Conservation (phyloP, 805 yeast genomes). For the Millerozyma miso region DNA sequence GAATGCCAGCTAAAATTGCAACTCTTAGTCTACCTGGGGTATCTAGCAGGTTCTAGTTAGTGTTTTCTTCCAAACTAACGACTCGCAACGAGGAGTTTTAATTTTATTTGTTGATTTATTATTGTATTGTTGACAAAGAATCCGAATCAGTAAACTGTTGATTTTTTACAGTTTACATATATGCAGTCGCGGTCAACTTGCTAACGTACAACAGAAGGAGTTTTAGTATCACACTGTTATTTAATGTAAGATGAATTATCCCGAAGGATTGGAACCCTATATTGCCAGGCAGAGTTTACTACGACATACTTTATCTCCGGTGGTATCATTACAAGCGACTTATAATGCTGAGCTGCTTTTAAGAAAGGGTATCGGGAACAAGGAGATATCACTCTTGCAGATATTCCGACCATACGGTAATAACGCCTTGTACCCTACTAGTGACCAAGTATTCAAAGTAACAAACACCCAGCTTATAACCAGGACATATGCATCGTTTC, state of each 20-base stretch:
- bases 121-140: background rate
- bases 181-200: background rate
- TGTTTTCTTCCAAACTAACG: background rate
- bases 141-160: background rate
- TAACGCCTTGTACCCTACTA: constrained; percentile 37
- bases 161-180: background rate
- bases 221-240: background rate
- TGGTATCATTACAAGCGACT: constrained; percentile 47
- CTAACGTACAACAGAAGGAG: background rate
- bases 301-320: constrained; percentile 49
- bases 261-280: constrained; percentile 35
- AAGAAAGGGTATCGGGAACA: constrained; percentile 33
- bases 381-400: constrained; percentile 40
- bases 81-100: background rate
- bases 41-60: no score
- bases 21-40: background rate
- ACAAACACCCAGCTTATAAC: constrained; percentile 51
- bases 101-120: background rate
- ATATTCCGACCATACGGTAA: constrained; percentile 55
- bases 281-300: constrained; percentile 37
- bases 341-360: constrained; percentile 42
- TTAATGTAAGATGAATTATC: constrained; percentile 17
- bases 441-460: constrained; percentile 42
- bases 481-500: constrained; percentile 48
- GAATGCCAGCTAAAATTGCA: background rate